Base-by-base conservation (phyloP, 345 rosid species). In the Balakata baccata region DNA sequence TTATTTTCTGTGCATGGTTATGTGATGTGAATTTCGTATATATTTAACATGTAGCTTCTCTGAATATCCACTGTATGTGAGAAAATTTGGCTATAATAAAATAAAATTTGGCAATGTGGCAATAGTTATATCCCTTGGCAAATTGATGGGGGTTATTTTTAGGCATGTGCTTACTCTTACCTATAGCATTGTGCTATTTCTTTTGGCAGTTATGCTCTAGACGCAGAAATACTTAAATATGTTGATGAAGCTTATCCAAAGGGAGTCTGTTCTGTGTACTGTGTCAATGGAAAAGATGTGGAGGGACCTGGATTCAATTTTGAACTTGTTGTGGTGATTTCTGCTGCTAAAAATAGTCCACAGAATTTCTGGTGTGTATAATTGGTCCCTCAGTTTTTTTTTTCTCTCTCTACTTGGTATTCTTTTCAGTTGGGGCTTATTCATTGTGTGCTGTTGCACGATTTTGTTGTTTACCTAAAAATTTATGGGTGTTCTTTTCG, bases 221-320 rank as follows among this genome's bases (percentile, higher is more conserved):
- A 95, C 78, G 92, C 89, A 39, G 98, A 95, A 82, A 74, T 93
- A 58, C 86, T 86, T 43, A 91, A 85, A 83, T 95, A 95, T 80
- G 94, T 84, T 58, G 88, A 84, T 66, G 99, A 93, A 82, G 89
- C 93, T 75, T 95, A 92, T 82, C 97, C 98, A 10, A 95, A 91
- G 83, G 99, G 99, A 72, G 74, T 91, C 39, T 90, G 86, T 84
- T 81, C 93, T 3, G 97, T 93, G 72, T 91, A 86, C 78, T 89
- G 96, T 83, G 78, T 78, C 50, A 83, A 84, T 11, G 98, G 98
- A 59, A 93, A 95, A 79, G 91, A 91, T 78, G 86, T 77, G 25
- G 96, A 91, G 73, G 98, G 88, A 53, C 90, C 97, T 8, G 98
- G 94, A 81, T 83, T 88, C 63, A 81, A 89, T 85, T 95, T 95